Base-by-base conservation (phyloP, 108 stramenopile species). In the Seminavis robusta region DNA sequence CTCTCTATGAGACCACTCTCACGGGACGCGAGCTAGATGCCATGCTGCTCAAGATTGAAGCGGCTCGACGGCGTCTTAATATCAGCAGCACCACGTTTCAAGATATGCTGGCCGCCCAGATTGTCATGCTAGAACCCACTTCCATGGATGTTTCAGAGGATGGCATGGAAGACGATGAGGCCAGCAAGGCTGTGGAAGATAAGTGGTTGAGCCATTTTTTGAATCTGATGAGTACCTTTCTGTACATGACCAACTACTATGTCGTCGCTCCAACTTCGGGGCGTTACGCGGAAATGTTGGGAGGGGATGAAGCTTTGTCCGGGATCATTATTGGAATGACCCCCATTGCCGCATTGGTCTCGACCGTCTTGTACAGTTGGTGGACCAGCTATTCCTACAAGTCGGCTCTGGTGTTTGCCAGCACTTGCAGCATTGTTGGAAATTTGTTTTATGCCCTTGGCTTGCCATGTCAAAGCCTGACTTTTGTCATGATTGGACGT, bases 211-310 rank as follows among this genome's bases (percentile, higher is more conserved):
- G 74, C 13, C 76, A 66, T 29, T 48, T 90, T 55, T 59, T 95
- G 38, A 95, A 95, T 66, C 69, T 95, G 53, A 53, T 58, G 9
- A 77, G 77, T 9, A 82, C 92, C 0, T 77, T 84, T 59, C 55
- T 94, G 28, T 95, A 90, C 76, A 88, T 94, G 89, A 77, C 83
- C 53, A 95, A 95, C 68, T 95, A 94, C 56, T 89, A 92, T 63
- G 81, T 95, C 50, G 86, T 85, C 13, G 86, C 88, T n/a, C 94
- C 94, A 9, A 92, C 92, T 5, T 74, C 71, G 30, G 86, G 81
- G n/a, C 42, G 79, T 47, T 95, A 95, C 71, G 77, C 87, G 3
- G 56, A 67, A 6, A 65, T 57, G 19, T 59, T 95, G 38, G 93
- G 94, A 6, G 78, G 75, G 9, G 41, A 69, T 54, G 72, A 84